phyloP scores from a whole-genome alignment of 805 yeast species.

The Barnettozyma vustinii region DNA sequence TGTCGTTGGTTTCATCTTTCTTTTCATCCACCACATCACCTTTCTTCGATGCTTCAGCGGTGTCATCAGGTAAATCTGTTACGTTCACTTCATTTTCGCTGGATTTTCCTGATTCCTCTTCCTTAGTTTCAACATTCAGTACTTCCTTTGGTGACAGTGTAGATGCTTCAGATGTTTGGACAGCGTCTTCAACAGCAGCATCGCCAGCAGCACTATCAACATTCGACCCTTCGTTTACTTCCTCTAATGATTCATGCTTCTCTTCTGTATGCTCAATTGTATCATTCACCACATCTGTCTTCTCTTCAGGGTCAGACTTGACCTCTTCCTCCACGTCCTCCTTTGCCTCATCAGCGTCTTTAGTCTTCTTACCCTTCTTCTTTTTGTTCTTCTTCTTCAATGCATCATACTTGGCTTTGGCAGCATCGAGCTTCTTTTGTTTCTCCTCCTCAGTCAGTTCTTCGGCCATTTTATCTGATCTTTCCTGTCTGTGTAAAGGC shows the following conservation, averaged over 20 bases:
- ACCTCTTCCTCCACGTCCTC: not conserved
- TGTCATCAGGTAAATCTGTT: no score
- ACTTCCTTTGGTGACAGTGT: not conserved
- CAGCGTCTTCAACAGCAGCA: not conserved
- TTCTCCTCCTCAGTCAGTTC: slow-evolving; percentile 32
- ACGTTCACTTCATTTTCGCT: no score
- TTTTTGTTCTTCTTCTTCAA: slow-evolving; percentile 55
- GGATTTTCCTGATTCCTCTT: not conserved
- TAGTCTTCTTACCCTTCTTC: slow-evolving; percentile 34
- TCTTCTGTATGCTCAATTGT: not conserved
- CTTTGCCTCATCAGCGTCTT: slow-evolving; percentile 13
- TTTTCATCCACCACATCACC: slow-evolving; percentile 3
- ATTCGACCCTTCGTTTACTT: not conserved
- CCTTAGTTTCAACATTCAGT: not conserved
- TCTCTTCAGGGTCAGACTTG: not conserved
- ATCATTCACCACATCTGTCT: not conserved
- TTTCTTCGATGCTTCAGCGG: slow-evolving; percentile 6
- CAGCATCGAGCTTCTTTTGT: slow-evolving; percentile 62
- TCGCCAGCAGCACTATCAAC: not conserved
- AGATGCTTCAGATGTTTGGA: not conserved
- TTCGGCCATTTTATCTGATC: not conserved
- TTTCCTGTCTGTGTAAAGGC: not conserved
- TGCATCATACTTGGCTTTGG: slow-evolving; percentile 50
- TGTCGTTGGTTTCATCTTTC: not conserved
- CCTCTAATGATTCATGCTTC: not conserved